Evolutionary conservation across 306 rosid species (phyloP), one percentile per base, ranked within the genome.

Genomic region (Casuarina glauca): DNA sequence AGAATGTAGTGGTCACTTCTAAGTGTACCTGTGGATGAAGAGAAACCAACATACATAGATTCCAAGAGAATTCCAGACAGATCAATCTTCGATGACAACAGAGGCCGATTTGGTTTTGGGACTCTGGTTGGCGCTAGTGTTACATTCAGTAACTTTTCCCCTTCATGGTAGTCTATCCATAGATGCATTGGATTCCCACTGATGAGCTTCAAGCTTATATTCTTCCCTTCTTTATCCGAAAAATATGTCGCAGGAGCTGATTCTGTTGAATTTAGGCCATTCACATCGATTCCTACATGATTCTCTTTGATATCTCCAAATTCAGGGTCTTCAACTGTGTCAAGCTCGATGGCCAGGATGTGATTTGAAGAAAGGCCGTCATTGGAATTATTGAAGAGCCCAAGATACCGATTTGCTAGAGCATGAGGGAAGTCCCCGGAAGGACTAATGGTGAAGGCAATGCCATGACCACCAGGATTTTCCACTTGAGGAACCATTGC

Each of bases 1-100:
- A 79, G 44, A 42, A 85, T 48, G 32, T 76, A 79, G 13, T 76
- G 86, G 50, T 49, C 42, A 35, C 84, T 62, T 1, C 52, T 2
- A n/a, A 79, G 0, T 0, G 69, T 11, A 17, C 86, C 89, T 2
- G 82, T 74, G 50, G 86, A 49, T 2, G 86, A 63, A 13, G 86
- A 79, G 70, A 82, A 85, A 20, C 86, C 89, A 17, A 82, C 82
- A 58, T 75, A 77, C 86, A 85, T 76, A 46, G 35, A 52, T 36
- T 80, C 39, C 36, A 70, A 73, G 82, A 49, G 0, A 42, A 16
- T 39, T n/a, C 17, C 3, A 42, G 71, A 66, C 35, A 66, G 15
- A 7, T 66, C 4, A 3, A 20, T 5, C 17, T 38, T 1, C n/a
- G 11, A 63, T 19, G 82, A 82, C 55, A 85, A 52, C 7, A 82